Evolutionary conservation across 1,284 basidiomycete species (phyloP), one percentile per base, ranked within the genome.

Genomic region (Chalciporus sp.): DNA sequence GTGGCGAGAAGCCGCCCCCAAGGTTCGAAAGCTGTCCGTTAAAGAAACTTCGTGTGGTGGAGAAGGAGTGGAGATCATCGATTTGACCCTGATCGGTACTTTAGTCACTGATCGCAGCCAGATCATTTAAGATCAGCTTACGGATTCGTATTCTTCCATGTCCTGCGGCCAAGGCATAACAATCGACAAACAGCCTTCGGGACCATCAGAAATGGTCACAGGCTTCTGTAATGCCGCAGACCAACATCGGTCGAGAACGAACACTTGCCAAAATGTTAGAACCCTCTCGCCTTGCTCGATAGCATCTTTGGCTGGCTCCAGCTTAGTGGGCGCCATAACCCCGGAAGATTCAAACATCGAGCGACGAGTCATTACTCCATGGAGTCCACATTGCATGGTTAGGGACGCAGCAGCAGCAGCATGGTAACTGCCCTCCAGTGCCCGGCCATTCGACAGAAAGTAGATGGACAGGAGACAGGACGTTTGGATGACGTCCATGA

Each of bases 341-440:
- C 69, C 67, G 10, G 64, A 67, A 26, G 71, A 63, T 58, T 71
- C 72, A 31, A 69, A 69, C 60, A 59, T 74, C 56, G 53, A 73
- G 59, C 33, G 76, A 68, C 46, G 76, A 67, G 52, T 79, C 68
- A 72, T 58, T 5, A 55, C 56, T 46, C 80, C 78, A 61, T 88
- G 84, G 42, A 90, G 77, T 8, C 84, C 83, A 61, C 78, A 84
- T 61, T 89, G 87, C 23, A 88, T 70, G 11, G 83, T 82, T 43
- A 91, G 72, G 12, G 84, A 77, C 1, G 84, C 82, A 0, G 88
- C 88, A 0, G 85, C 81, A 55, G 82, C 83, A 1, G 82, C 81
- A 65, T 90, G 85, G 64, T 86, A 87, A 61, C 84, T 83, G 8
- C 88, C 88, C 65, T 92, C 89, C 19, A 86, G 68, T 6, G 86